Evolutionary conservation across 179 eudicot genomes (phyloP).

Genomic region (Patellifolia procumbens): DNA sequence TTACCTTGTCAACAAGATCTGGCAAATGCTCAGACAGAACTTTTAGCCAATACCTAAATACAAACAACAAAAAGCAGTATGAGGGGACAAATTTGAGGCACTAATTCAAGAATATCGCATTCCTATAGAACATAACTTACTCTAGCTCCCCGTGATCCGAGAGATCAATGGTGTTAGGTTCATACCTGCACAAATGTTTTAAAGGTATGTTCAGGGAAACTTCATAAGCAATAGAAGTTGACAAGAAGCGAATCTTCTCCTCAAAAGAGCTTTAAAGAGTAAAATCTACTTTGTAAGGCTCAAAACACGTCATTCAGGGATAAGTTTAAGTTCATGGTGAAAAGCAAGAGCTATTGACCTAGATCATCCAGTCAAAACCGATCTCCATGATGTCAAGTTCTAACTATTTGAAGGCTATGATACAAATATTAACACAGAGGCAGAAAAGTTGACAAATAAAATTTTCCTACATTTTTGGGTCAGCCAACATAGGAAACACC

Average conservation of each 20-base stretch:
- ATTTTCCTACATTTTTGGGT: constrained; percentile 84
- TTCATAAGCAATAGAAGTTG: constrained; percentile 1
- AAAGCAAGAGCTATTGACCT: constrained; percentile 6
- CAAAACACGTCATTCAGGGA: not conserved
- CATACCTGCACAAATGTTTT: constrained; percentile 65
- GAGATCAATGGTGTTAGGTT: constrained; percentile 94
- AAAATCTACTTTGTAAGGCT: not conserved
- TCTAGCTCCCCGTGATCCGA: constrained; percentile 83
- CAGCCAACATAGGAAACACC: constrained; percentile 83
- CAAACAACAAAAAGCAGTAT: constrained; percentile 9
- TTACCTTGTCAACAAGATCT: constrained; percentile 97
- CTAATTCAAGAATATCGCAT: not conserved
- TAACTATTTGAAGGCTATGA: not conserved
- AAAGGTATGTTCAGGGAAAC: not conserved
- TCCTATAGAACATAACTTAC: constrained; percentile 44
- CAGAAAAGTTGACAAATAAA: constrained; percentile 8
- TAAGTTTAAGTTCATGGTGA: not conserved
- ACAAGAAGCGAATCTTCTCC: not conserved
- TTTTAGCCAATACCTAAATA: constrained; percentile 75
- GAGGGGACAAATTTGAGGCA: not conserved
- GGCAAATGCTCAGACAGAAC: constrained; percentile 87
- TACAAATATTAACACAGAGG: constrained; percentile 6
- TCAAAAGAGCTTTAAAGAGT: not conserved
- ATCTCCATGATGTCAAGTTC: not conserved
- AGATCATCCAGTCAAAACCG: constrained; percentile 16